Evolutionary conservation across 179 eudicot genomes (phyloP).

Genomic region (Drosera spatulata): DNA sequence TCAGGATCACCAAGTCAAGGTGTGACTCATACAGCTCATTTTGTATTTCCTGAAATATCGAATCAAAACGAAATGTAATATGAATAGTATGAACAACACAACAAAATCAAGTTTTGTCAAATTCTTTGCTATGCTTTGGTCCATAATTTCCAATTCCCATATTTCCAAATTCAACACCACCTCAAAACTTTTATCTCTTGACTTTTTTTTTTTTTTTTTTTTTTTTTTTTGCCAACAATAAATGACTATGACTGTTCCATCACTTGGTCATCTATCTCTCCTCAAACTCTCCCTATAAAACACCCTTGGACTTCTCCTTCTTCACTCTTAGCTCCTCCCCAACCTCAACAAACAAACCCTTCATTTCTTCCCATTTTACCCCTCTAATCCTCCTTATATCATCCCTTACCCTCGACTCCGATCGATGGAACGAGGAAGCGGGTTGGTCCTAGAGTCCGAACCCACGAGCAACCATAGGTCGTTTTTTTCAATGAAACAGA

Average conservation of each 20-base stretch:
- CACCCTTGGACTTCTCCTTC: constrained; percentile 12
- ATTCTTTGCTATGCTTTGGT: too few species aligned
- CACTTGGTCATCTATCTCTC: constrained; percentile 16
- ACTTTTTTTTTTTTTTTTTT: too few species aligned
- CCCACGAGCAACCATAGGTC: not conserved
- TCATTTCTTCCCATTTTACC: not conserved
- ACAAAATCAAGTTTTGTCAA: too few species aligned
- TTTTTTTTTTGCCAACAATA: not conserved
- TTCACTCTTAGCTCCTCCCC: not conserved
- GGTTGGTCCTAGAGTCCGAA: not conserved
- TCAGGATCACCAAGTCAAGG: too few species aligned
- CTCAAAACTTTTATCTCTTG: too few species aligned
- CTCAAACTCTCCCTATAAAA: constrained; percentile 9
- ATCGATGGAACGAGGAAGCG: not conserved
- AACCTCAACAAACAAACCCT: not conserved
- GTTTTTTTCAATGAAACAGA: not conserved
- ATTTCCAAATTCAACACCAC: too few species aligned
- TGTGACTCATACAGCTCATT: too few species aligned
- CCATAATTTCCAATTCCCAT: too few species aligned
- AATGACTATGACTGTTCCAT: not conserved
- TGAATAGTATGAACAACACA: too few species aligned
- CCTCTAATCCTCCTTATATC: not conserved
- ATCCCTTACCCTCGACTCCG: not conserved
- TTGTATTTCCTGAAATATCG: too few species aligned
- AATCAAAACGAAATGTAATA: too few species aligned